Evolutionary conservation across 2,329 filamentous ascomycete species (phyloP).

Genomic region (Aspergillus carbonarius): DNA sequence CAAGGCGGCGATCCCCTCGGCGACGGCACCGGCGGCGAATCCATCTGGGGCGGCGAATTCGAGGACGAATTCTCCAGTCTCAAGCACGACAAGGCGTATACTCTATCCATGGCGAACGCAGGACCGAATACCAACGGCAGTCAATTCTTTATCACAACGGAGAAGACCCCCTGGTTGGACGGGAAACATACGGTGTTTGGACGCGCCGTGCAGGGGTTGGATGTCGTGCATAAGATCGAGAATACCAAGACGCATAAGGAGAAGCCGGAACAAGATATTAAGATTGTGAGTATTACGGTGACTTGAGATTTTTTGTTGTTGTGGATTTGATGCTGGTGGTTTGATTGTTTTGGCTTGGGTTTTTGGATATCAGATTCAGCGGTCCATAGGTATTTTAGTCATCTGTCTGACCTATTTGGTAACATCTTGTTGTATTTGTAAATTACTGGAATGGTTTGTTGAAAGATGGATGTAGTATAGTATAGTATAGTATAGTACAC

Average conservation of each 20-base stretch:
- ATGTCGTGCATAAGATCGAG: conserved; percentile 95
- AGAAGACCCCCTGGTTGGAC: conserved; percentile 95
- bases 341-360: background rate
- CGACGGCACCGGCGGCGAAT: conserved; percentile 86
- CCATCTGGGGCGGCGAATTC: conserved; percentile 90
- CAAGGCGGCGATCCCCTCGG: conserved; percentile 79
- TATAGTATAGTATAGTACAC: background rate
- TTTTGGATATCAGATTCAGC: background rate
- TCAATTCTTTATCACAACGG: conserved; percentile 98
- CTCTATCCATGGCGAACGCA: conserved; percentile 95
- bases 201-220: conserved; percentile 81
- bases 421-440: background rate
- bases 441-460: background rate
- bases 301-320: conserved; percentile 17
- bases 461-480: no score
- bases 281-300: conserved; percentile 78
- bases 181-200: conserved; percentile 98
- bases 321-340: background rate
- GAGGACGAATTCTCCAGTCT: conserved; percentile 90
- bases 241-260: conserved; percentile 84
- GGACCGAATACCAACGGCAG: conserved; percentile 93
- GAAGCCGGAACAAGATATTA: conserved; percentile 95
- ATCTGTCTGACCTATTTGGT: no score
- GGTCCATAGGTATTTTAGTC: background rate
- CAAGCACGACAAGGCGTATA: conserved; percentile 94